A percentile compares a stretch with the other conserved stretches of the same genome.
These are phyloP conservation scores for Azolla pinnata DNA, from an alignment of 75 land plant species.

Conservation along the genomic window DNA sequence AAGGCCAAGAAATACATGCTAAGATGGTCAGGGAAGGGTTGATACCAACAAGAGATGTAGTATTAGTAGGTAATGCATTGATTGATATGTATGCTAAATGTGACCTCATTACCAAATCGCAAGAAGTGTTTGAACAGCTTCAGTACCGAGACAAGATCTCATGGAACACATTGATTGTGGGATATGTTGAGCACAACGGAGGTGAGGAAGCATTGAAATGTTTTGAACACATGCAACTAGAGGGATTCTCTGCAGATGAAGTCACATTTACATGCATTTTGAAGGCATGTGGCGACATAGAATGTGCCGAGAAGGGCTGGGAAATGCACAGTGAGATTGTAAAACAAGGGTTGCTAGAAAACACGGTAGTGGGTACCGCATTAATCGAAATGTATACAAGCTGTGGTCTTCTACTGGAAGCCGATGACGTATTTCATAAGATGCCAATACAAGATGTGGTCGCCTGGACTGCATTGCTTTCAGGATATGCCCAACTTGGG, in stretches of 20 bases:
- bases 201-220: not conserved
- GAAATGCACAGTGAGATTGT: not conserved
- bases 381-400: not conserved
- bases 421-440: not conserved
- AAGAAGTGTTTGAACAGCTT: not conserved
- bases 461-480: not conserved
- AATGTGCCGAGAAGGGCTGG: not conserved
- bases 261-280: no score
- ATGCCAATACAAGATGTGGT: not conserved
- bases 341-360: not conserved
- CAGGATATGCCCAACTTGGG: slow-evolving; percentile 2
- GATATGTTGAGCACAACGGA: not conserved
- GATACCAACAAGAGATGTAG: not conserved
- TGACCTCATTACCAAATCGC: not conserved
- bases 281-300: no score
- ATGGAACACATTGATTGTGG: not conserved
- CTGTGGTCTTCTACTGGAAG: not conserved
- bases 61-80: no score
- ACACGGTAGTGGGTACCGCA: not conserved
- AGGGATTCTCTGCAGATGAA: not conserved
- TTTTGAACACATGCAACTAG: not conserved
- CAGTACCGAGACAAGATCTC: not conserved
- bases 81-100: not conserved
- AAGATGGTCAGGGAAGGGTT: not conserved
- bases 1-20: not conserved